Conservation (phyloP, 306 rosid species). For the Cicer arietinum region DNA sequence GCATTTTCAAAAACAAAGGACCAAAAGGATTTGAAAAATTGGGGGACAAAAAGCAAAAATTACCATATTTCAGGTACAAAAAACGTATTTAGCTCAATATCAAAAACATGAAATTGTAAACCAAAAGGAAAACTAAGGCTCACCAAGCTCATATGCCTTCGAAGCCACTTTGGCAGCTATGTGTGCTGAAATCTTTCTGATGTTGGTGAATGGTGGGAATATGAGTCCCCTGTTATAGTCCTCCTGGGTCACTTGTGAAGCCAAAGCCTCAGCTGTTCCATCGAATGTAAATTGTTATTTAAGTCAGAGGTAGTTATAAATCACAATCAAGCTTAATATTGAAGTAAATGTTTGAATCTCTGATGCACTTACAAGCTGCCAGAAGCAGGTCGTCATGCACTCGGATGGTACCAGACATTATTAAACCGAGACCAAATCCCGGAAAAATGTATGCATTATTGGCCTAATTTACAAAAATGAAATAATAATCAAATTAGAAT, state of each 20-base stretch:
- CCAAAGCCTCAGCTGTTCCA: conserved; percentile 93
- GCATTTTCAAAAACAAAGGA: neutral
- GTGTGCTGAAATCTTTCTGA: conserved; percentile 91
- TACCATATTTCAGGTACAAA: neutral
- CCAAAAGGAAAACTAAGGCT: conserved; percentile 34
- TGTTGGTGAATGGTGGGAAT: conserved; percentile 84
- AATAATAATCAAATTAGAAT: conserved; percentile 34
- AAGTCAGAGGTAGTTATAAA: neutral
- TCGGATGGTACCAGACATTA: conserved; percentile 91
- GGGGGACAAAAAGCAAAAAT: neutral
- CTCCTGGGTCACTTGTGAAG: conserved; percentile 71
- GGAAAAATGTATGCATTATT: conserved; percentile 97
- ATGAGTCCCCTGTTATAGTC: conserved; percentile 83
- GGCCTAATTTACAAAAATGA: conserved; percentile 57
- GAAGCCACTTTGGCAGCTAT: conserved; percentile 93
- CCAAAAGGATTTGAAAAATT: neutral
- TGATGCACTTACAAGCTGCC: conserved; percentile 82
- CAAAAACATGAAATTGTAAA: neutral
- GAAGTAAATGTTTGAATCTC: conserved; percentile 28
- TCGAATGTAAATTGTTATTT: conserved; percentile 31
- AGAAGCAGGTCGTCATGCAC: conserved; percentile 92
- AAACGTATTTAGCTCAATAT: neutral
- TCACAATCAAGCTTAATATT: conserved; percentile 5
- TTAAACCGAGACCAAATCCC: conserved; percentile 87
- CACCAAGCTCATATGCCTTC: conserved; percentile 90